Base-by-base conservation (phyloP, 345 rosid species). In the Eucalyptus victrix region DNA sequence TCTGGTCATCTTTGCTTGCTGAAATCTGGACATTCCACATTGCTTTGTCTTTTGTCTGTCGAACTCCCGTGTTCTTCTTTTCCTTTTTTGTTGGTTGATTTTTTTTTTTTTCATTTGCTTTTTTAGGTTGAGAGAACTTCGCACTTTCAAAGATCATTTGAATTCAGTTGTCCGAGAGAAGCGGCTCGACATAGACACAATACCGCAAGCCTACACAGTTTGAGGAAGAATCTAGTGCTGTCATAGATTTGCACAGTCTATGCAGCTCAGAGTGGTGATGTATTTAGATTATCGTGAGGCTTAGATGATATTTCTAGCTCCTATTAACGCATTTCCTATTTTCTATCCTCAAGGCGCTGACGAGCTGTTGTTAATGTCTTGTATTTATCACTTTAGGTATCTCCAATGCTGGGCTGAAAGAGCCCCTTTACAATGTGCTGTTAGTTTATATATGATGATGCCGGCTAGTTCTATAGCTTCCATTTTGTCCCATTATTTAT, bases 171-270 rank as follows among this genome's bases (percentile, higher is more conserved):
- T 98, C 90, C 95, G 97, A 91, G 87, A 96, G 89, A 98, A 98
- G 94, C 97, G 97, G 49, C 96, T 98, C 1, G 99, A 98, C 94
- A 96, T 96, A 81, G 98, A 96, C 92, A 96, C 98, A 24, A 98
- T 98, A 87, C 99, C 95, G 91, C 99, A 98, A 92, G 95, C 96
- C 18, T 97, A 98, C 95, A 97, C 99, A 1, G 98, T 98, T 91
- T 97, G 92, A 93, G 89, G 88, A 86, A 88, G 86, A 88, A 87
- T 58, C 21, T 21, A 1, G 9, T 76, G 47, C 16, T 37, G 83
- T 40, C 47, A 76, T 40, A 21, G 30, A 12, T 21, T 40, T 76
- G 9, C 47, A 76, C 28, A 76, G 12, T 40, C 83, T 21, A 21
- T 76, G 83, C 83, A 21, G 83, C 83, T 76, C 83, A 37, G 30